A percentile compares a stretch with the other conserved stretches of the same genome.
These are phyloP conservation scores for Apiospora rasikravindrae DNA, from an alignment of 2,329 filamentous ascomycete genomes.

Conservation along the genomic window DNA sequence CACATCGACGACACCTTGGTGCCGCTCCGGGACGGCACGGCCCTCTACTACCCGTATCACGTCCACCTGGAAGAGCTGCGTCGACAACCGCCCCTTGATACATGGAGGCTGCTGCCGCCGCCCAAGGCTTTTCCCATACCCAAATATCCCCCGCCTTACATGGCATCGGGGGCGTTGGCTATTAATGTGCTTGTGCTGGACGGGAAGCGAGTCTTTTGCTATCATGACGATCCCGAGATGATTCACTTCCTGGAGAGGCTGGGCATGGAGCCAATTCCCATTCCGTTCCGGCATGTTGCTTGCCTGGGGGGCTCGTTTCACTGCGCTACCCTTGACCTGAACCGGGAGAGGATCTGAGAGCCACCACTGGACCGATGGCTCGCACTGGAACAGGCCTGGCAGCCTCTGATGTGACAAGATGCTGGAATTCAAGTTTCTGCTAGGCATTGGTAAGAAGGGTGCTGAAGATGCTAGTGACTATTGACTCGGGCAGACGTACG, in stretches of 20 bases:
- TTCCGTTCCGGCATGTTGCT: slow-evolving; percentile 39
- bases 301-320: slow-evolving; percentile 41
- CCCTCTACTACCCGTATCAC: neutral
- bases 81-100: neutral
- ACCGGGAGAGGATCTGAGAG: neutral
- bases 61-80: neutral
- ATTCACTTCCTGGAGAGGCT: neutral
- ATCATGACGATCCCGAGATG: neutral
- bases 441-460: too few relatives aligned
- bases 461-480: too few relatives aligned
- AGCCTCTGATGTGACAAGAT: too few relatives aligned
- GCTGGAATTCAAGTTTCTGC: too few relatives aligned
- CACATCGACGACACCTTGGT: neutral
- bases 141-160: neutral
- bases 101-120: neutral
- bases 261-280: slow-evolving; percentile 20
- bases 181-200: neutral
- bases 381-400: too few relatives aligned
- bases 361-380: too few relatives aligned
- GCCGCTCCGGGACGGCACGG: neutral
- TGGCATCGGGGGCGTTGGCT: neutral
- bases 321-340: slow-evolving; percentile 33
- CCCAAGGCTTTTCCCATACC: too few relatives aligned
- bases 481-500: too few relatives aligned
- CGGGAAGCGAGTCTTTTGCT: too few relatives aligned